A percentile compares a stretch with the other conserved stretches of the same genome.
Evolutionary conservation across 495 filamentous ascomycete genomes (phyloP).

Genomic region (Penicillium crystallinum): DNA sequence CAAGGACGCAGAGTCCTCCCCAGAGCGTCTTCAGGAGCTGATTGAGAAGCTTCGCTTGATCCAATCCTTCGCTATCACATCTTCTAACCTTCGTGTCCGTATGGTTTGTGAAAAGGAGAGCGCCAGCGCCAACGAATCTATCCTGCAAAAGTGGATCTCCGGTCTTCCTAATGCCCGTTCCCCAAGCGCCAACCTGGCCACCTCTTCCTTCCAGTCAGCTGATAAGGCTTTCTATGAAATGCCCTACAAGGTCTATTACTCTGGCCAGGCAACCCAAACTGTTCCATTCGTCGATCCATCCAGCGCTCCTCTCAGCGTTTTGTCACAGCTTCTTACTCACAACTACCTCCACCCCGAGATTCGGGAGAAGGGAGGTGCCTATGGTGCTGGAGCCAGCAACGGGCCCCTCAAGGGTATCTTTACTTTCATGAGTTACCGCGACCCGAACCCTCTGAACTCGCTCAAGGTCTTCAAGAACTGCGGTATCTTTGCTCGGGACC

Average conservation of each 20-base stretch:
- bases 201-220: constrained; percentile 31
- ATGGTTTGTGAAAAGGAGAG: constrained; percentile 78
- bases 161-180: constrained; percentile 46
- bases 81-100: constrained; percentile 63
- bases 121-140: constrained; percentile 60
- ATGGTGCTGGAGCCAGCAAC: constrained; percentile 85
- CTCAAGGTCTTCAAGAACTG: constrained; percentile 79
- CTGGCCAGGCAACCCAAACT: constrained; percentile 72
- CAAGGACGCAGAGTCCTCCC: constrained; percentile 47
- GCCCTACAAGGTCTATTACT: constrained; percentile 96
- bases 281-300: constrained; percentile 75
- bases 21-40: constrained; percentile 64
- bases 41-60: constrained; percentile 85
- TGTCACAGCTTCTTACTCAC: constrained; percentile 92
- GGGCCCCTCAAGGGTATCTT: constrained; percentile 76
- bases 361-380: constrained; percentile 94
- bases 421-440: constrained; percentile 92
- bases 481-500: constrained; percentile 78
- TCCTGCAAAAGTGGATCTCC: constrained; percentile 66
- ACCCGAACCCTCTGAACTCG: constrained; percentile 91
- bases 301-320: constrained; percentile 74
- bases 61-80: constrained; percentile 65
- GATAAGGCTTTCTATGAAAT: constrained; percentile 84
- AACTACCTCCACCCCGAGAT: constrained; percentile 97
- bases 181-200: constrained; percentile 27